A percentile compares a stretch with the other conserved stretches of the same genome.
Evolutionary conservation across 768 basidiomycete species (phyloP).

Genomic region (Gloeopeniophorella convolvens): DNA sequence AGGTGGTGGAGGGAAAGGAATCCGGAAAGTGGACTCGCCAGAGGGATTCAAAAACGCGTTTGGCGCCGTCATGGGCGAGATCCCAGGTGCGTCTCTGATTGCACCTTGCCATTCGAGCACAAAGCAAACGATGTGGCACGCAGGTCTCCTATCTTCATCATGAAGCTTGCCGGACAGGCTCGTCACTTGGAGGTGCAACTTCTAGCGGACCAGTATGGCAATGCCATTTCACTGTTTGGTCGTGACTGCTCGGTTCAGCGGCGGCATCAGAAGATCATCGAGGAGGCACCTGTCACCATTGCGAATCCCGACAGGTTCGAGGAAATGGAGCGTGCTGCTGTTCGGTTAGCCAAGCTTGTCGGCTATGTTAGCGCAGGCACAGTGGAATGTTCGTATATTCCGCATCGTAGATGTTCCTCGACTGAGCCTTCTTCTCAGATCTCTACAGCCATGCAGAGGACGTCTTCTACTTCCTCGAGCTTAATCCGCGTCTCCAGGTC

Average conservation of each 20-base stretch:
- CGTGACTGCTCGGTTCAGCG: constrained; percentile 99
- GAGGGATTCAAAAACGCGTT: constrained; percentile 93
- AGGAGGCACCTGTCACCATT: constrained; percentile 98
- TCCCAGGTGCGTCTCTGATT: constrained; percentile 63
- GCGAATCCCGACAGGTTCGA: constrained; percentile 89
- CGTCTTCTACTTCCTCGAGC: constrained; percentile 94
- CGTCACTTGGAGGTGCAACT: constrained; percentile 98
- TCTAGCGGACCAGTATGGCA: constrained; percentile 97
- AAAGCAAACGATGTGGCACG: constrained; percentile 38
- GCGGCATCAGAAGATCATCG: constrained; percentile 99
- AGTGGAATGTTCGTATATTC: constrained; percentile 71
- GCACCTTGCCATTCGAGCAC: constrained; percentile 8
- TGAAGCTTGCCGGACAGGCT: constrained; percentile 98
- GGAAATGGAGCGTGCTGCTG: constrained; percentile 99
- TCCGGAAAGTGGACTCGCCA: constrained; percentile 83
- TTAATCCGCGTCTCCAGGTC: constrained; percentile 98
- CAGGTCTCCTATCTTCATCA: constrained; percentile 98
- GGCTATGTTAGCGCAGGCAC: constrained; percentile 99
- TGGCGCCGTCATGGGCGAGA: constrained; percentile 90
- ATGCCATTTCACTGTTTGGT: constrained; percentile 97
- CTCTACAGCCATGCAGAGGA: constrained; percentile 93
- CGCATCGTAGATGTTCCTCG: constrained; percentile 2
- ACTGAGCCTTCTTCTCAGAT: constrained; percentile 41
- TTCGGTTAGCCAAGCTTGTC: constrained; percentile 95
- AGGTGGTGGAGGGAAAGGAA: constrained; percentile 98